These are phyloP conservation scores for Fistulifera solaris DNA, from an alignment of 108 stramenopile genomes.

Conservation along the genomic window DNA sequence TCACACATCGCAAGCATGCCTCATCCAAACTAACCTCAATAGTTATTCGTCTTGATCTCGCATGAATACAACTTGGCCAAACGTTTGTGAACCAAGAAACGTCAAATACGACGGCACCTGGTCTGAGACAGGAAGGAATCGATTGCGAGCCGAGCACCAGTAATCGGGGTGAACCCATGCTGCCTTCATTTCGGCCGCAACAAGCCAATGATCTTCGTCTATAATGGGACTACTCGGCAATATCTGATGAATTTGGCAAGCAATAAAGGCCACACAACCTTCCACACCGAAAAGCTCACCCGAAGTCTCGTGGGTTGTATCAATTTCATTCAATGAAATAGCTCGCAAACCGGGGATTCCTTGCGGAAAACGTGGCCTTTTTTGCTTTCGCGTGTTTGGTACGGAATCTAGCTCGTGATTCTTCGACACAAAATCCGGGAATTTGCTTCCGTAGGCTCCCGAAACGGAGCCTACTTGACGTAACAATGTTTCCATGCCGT, in stretches of 20 bases:
- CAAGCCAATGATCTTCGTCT: slow-evolving; percentile 45
- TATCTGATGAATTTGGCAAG: slow-evolving; percentile 21
- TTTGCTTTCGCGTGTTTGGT: neutral
- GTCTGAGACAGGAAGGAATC: slow-evolving; percentile 28
- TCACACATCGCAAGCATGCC: too few species aligned
- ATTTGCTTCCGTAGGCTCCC: slow-evolving; percentile 42
- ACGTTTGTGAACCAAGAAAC: slow-evolving; percentile 62
- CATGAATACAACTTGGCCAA: slow-evolving; percentile 31
- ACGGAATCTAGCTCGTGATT: neutral
- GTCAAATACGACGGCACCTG: slow-evolving; percentile 40
- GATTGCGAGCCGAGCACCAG: slow-evolving; percentile 43
- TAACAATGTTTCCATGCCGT: slow-evolving; percentile 50
- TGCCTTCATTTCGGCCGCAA: slow-evolving; percentile 35
- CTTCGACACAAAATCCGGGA: slow-evolving; percentile 10
- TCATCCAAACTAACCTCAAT: too few species aligned
- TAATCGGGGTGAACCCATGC: slow-evolving; percentile 42
- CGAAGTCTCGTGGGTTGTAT: neutral
- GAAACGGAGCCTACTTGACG: slow-evolving; percentile 36
- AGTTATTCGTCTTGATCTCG: too few species aligned
- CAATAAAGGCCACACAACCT: slow-evolving; percentile 47
- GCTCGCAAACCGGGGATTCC: slow-evolving; percentile 32
- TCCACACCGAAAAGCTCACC: slow-evolving; percentile 24
- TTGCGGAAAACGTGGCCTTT: slow-evolving; percentile 8
- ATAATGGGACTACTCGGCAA: slow-evolving; percentile 5
- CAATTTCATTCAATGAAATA: slow-evolving; percentile 10